Base-by-base conservation (phyloP, 192 early-diverging fungal species). In the Linnemannia zychae region DNA sequence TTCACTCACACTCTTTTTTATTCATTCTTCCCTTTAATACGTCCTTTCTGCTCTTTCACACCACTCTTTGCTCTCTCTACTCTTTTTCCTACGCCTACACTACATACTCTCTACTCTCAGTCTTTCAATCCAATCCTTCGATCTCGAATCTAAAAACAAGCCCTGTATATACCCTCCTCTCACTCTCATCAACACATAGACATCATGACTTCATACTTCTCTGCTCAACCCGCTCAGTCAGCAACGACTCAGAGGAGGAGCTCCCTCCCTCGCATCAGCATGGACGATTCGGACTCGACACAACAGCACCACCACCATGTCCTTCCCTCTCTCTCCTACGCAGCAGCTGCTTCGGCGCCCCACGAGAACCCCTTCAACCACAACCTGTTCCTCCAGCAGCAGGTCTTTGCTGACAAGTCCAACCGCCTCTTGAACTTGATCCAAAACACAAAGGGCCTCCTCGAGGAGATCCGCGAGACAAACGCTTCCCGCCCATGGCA, bases 341-440 rank as follows among this genome's bases (percentile, higher is more conserved):
- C 73, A 28, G 82, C 82, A 2, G 73, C 82, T 15, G 49, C 74
- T 37, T 12, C 83, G 7, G 28, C 60, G 31, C 83, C 77, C 18
- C 76, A 78, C 13, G 82, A 84, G 82, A 84, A 70, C 77, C 77
- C 77, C 4, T 76, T 67, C 70, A 79, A 79, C 50, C 83, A 79
- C 68, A 85, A 85, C 77, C 74, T 82, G 22, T 78, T 87, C 57
- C 74, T 83, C 31, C 92, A 91, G 67, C 91, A 96, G 80, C 93
- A 91, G 46, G 78, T 93, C 52, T 98, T 94, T 88, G 92, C 93
- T 4, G 93, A 96, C 76, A 95, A 93, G 78, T 93, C 94, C 78
- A 92, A 90, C 36, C 88, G 91, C 38, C 89, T 98, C 60, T 92
- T 94, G 60, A 89, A 84, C 31, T 88, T 95, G 81, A 93, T 98